A percentile compares a stretch with the other conserved stretches of the same genome.
phyloP scores from a whole-genome alignment of 768 basidiomycete genomes.

The Lactifluus piperatus region DNA sequence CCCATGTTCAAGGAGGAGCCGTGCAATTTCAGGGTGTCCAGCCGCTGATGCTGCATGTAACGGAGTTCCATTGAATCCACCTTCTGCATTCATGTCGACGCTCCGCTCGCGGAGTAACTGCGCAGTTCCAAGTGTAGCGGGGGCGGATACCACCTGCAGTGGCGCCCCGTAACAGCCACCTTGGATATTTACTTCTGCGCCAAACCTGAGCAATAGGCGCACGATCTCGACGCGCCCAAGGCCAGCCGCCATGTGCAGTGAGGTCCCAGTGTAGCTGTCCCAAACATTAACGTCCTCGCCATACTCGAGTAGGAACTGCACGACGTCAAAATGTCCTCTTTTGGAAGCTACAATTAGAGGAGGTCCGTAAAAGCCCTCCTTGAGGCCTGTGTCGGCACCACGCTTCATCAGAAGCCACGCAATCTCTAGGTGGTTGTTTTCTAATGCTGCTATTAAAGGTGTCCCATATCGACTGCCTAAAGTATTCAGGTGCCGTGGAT shows the following conservation, averaged over 20 bases:
- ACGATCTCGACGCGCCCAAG: background rate
- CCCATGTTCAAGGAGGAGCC: background rate
- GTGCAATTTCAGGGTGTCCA: background rate
- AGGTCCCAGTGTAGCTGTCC: constrained; percentile 5
- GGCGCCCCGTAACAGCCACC: constrained; percentile 8
- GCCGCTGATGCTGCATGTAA: constrained; percentile 3
- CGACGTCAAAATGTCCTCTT: constrained; percentile 1
- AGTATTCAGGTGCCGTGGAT: constrained; percentile 2
- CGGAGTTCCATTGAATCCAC: constrained; percentile 4
- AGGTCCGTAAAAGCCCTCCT: background rate
- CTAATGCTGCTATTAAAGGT: constrained; percentile 4
- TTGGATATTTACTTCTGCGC: background rate
- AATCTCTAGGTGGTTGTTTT: constrained; percentile 2
- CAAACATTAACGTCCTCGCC: constrained; percentile 1
- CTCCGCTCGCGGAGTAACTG: constrained; percentile 1
- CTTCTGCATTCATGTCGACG: background rate
- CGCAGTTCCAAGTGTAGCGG: background rate
- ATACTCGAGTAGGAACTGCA: background rate
- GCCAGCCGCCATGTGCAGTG: constrained; percentile 2
- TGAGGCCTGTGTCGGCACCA: background rate
- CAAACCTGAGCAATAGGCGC: background rate
- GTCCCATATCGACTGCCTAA: constrained; percentile 4
- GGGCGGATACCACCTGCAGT: background rate
- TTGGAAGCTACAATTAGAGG: constrained; percentile 2
- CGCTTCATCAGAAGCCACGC: background rate